Conservation (phyloP, 306 rosid species). For the Trichosanthes truncata region DNA sequence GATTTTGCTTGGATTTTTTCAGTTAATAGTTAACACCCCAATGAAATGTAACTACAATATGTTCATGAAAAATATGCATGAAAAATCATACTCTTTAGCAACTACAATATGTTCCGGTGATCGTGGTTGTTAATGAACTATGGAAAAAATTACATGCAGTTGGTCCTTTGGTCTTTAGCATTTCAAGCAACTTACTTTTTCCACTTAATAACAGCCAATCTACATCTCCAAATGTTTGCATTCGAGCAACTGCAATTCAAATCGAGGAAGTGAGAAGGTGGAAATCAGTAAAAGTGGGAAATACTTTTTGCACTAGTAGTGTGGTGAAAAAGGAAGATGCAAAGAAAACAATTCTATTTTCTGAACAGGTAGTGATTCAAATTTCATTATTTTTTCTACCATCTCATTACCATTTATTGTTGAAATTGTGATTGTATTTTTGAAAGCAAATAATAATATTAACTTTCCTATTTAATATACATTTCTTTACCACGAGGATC, state of each 20-base stretch:
- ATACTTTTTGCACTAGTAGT: constrained; percentile 23
- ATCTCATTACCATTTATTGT: background rate
- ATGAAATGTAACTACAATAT: no score
- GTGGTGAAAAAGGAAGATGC: constrained; percentile 28
- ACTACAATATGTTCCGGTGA: background rate
- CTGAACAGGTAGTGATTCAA: constrained; percentile 32
- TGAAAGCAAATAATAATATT: background rate
- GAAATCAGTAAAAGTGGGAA: constrained; percentile 52
- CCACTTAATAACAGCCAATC: constrained; percentile 36
- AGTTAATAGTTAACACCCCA: no score
- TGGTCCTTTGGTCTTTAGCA: constrained; percentile 1
- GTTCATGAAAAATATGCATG: no score
- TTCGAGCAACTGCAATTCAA: constrained; percentile 31
- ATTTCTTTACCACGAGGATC: no score
- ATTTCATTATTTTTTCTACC: background rate
- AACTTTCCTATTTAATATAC: no score
- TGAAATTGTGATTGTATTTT: background rate
- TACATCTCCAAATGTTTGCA: constrained; percentile 21
- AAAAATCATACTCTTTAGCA: background rate
- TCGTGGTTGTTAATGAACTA: background rate
- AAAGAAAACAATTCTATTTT: constrained; percentile 21
- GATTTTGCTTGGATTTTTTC: no score
- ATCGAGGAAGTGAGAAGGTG: constrained; percentile 47
- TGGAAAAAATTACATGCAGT: background rate
- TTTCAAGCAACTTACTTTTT: constrained; percentile 11